Conservation (phyloP, 2,329 filamentous ascomycete species). For the Colletotrichum brevisporum region DNA sequence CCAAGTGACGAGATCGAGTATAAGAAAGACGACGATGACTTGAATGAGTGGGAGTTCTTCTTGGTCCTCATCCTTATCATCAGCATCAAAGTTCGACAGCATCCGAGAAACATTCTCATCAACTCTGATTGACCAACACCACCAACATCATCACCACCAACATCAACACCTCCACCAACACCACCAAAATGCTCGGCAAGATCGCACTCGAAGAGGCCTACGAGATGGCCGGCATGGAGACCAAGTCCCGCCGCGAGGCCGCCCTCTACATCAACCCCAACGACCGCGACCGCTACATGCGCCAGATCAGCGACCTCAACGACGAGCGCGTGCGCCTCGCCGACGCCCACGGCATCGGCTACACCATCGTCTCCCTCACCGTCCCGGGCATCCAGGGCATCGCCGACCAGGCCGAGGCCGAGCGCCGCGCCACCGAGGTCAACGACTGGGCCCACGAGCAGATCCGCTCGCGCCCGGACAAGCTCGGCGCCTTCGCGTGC, state of each 20-base stretch:
- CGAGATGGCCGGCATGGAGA: constrained; percentile 69
- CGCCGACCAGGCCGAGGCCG: constrained; percentile 56
- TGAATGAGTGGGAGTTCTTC: background rate
- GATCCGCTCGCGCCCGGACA: constrained; percentile 55
- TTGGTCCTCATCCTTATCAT: background rate
- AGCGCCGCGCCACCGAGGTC: constrained; percentile 57
- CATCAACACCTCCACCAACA: background rate
- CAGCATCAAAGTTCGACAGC: background rate
- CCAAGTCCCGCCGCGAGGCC: constrained; percentile 74
- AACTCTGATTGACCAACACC: background rate
- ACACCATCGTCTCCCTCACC: constrained; percentile 64
- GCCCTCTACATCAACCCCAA: constrained; percentile 64
- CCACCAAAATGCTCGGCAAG: constrained; percentile 67
- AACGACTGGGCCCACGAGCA: constrained; percentile 57
- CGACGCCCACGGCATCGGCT: constrained; percentile 63
- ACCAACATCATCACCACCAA: background rate
- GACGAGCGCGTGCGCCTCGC: constrained; percentile 58
- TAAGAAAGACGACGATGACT: background rate
- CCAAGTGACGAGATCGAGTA: background rate
- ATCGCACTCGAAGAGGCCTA: constrained; percentile 75
- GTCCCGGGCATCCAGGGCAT: constrained; percentile 64
- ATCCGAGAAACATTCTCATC: background rate
- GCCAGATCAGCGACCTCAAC: constrained; percentile 64
- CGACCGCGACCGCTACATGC: constrained; percentile 70
- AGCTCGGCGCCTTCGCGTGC: constrained; percentile 63